These are phyloP conservation scores for Ustilago xerochloae DNA, from an alignment of 1,284 basidiomycete species.

Conservation along the genomic window DNA sequence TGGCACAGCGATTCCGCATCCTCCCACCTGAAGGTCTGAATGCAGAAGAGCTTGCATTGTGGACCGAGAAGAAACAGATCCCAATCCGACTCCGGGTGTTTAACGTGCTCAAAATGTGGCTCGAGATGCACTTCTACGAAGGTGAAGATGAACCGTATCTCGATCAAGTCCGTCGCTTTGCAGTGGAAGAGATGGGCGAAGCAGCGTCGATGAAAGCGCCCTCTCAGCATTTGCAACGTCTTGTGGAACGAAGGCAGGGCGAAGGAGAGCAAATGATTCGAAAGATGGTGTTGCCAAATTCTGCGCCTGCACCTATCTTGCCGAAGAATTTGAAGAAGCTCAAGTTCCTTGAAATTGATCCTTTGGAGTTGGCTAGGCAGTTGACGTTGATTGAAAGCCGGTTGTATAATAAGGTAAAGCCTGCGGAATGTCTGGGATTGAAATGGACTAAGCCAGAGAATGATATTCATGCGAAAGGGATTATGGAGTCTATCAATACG, in stretches of 20 bases:
- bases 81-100: slow-evolving; percentile 76
- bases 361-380: slow-evolving; percentile 91
- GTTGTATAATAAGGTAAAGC: slow-evolving; percentile 87
- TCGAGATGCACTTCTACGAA: slow-evolving; percentile 69
- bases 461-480: slow-evolving; percentile 74
- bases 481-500: slow-evolving; percentile 88
- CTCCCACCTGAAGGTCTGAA: slow-evolving; percentile 79
- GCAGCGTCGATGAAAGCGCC: slow-evolving; percentile 48
- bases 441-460: slow-evolving; percentile 67
- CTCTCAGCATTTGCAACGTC: slow-evolving; percentile 65
- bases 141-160: slow-evolving; percentile 67
- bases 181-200: slow-evolving; percentile 63
- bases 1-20: slow-evolving; percentile 85
- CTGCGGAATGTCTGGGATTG: slow-evolving; percentile 84
- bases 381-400: slow-evolving; percentile 91
- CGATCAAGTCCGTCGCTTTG: slow-evolving; percentile 66
- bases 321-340: slow-evolving; percentile 81
- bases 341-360: slow-evolving; percentile 87
- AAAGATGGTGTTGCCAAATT: slow-evolving; percentile 61
- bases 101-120: slow-evolving; percentile 70
- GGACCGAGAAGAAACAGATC: slow-evolving; percentile 88
- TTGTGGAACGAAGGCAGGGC: slow-evolving; percentile 67
- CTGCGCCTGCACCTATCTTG: slow-evolving; percentile 74
- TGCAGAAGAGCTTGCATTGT: slow-evolving; percentile 78
- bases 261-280: slow-evolving; percentile 58